Evolutionary conservation across 2,329 filamentous ascomycete species (phyloP).

Genomic region (Cordyceps militaris): DNA sequence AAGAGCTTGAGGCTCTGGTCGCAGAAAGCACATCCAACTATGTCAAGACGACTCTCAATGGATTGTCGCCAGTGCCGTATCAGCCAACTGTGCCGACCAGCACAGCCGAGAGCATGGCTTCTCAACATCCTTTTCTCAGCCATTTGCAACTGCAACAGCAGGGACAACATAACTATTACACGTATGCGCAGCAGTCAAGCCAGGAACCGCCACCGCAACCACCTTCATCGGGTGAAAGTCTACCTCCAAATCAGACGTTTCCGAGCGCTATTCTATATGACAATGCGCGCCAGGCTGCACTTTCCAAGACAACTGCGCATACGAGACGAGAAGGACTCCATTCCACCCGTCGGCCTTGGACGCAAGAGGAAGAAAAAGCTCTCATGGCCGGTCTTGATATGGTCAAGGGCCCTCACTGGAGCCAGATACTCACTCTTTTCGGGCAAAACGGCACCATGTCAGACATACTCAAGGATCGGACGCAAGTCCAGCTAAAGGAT

Average conservation of each 20-base stretch:
- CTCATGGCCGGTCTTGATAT: constrained; percentile 82
- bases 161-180: constrained; percentile 27
- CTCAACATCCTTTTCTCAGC: constrained; percentile 30
- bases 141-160: constrained; percentile 30
- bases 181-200: constrained; percentile 23
- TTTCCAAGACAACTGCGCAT: constrained; percentile 49
- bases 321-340: constrained; percentile 50
- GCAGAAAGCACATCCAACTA: constrained; percentile 39
- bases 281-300: constrained; percentile 50
- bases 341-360: constrained; percentile 72
- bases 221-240: constrained; percentile 26
- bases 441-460: constrained; percentile 72
- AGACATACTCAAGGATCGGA: constrained; percentile 78
- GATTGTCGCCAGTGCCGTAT: constrained; percentile 35
- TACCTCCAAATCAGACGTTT: constrained; percentile 51
- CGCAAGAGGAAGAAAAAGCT: constrained; percentile 80
- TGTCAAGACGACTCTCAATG: constrained; percentile 37
- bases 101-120: constrained; percentile 29
- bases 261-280: constrained; percentile 51
- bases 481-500: constrained; percentile 87
- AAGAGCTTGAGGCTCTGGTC: constrained; percentile 37
- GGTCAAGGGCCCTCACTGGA: constrained; percentile 90
- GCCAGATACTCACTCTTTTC: constrained; percentile 78
- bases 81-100: constrained; percentile 35
- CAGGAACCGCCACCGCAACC: constrained; percentile 13